Evolutionary conservation across 495 filamentous ascomycete species (phyloP), one percentile per base, ranked within the genome.

Genomic region (Emericellopsis terricola): DNA sequence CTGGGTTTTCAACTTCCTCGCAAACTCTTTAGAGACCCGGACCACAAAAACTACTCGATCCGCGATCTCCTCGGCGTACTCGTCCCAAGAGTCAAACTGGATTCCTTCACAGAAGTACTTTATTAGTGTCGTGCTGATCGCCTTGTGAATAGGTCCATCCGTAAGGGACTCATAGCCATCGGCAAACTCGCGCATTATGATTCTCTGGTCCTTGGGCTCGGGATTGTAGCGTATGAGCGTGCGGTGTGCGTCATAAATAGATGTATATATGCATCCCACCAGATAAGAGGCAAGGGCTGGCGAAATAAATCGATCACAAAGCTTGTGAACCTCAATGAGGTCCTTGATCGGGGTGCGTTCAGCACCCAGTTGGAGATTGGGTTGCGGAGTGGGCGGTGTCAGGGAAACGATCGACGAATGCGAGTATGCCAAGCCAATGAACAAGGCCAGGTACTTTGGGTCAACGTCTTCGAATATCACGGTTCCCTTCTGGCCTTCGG

Each of bases 131-230:
- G 19, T 13, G 11, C 10, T n/a, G 18, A 21, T 10, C 16, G 6
- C 16, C 16, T 21, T 33, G 8, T 33, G 31, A n/a, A 33, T 13
- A 11, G 18, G 11, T 4, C 17, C 31, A 6, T 20, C 18, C 31
- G 19, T 20, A 4, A 33, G 31, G 10, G 31, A 18, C 18, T 33
- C 31, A 20, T 33, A 33, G 14, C 31, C 31, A 21, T 33, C 31
- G 2, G 31, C 31, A 21, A 33, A 33, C n/a, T 33, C 31, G 14
- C 31, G 6, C 31, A 33, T 33, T 7, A 33, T 18, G 2, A 20
- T 8, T 20, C 24, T 33, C 18, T 33, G 31, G 18, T 33, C 18
- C 18, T 33, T 20, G 11, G 14, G 19, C 4, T 33, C 31, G 1
- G 17, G 18, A 33, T 10, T 13, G 11, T 18, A 33, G 31, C 31